These are phyloP conservation scores for Pichia cactophila DNA, from an alignment of 1,139 yeast species.

Conservation along the genomic window DNA sequence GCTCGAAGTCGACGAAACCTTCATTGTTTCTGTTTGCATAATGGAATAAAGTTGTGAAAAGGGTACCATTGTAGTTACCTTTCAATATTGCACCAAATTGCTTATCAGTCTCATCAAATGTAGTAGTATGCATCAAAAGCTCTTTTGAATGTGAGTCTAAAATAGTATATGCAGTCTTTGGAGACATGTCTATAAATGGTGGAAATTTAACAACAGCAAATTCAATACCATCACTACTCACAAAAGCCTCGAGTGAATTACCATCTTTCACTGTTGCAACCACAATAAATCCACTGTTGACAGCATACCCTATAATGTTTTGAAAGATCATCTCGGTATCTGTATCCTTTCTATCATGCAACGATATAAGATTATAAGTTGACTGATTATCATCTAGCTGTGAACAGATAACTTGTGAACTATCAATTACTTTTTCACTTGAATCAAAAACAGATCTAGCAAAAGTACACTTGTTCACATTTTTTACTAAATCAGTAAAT, in stretches of 20 bases:
- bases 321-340: constrained; percentile 37
- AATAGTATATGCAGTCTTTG: constrained; percentile 77
- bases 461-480: constrained; percentile 59
- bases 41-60: constrained; percentile 68
- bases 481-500: constrained; percentile 46
- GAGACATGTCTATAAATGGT: constrained; percentile 49
- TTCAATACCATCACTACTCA: constrained; percentile 71
- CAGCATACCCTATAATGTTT: constrained; percentile 56
- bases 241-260: constrained; percentile 52
- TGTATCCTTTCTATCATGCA: constrained; percentile 45
- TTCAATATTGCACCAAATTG: constrained; percentile 83
- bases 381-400: constrained; percentile 20
- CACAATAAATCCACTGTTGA: constrained; percentile 58
- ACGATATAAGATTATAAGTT: constrained; percentile 36
- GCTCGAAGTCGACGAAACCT: constrained; percentile 88
- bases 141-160: constrained; percentile 71
- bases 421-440: constrained; percentile 29
- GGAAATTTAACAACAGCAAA: constrained; percentile 85
- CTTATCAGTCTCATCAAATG: constrained; percentile 39
- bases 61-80: constrained; percentile 91
- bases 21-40: constrained; percentile 62
- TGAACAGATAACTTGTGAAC: constrained; percentile 59
- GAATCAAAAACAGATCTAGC: constrained; percentile 45
- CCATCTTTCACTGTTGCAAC: constrained; percentile 51
- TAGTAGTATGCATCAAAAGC: constrained; percentile 77